Evolutionary conservation across 352 stramenopile genomes (phyloP), one percentile per base, ranked within the genome.

Genomic region (Phytophthora sojae): DNA sequence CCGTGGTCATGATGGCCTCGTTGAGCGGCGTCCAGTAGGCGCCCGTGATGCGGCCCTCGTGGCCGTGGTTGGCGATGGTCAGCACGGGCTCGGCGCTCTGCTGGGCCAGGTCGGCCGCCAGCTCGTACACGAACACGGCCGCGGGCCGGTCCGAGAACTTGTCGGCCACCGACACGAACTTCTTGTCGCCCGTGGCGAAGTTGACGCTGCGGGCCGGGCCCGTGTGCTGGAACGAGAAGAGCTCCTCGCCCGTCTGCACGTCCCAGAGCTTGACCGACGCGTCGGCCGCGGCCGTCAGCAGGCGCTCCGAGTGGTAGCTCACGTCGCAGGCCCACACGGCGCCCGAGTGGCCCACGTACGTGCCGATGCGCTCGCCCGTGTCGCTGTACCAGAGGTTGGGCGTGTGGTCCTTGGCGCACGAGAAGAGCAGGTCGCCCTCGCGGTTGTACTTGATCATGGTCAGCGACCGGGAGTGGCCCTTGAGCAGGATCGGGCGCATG

Each of bases 371-470:
- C 82, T 99, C 97, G 39, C 98, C 98, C 59, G 93, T 98, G 73
- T 99, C 92, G 47, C 93, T 93, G 82, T 95, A 97, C 98, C 98
- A 99, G n/a, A 99, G 82, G 53, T 95, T 98, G 32, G 97, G 97
- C 47, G 91, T 85, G 75, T 98, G 88, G 71, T 99, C 97, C 81
- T 99, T 99, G 51, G 96, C 94, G 57, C 88, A 96, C 47, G 97
- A 98, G 83, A 99, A 99, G 19, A 99, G 85, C 17, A 99, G 84
- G 80, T 99, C 98, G 42, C 98, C 98, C 74, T 99, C 98, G 59
- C 93, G 92, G 83, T 99, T 99, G 91, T 99, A 99, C 77, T 99
- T 98, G 69, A 99, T 92, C 86, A 95, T 93, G 11, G 98, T 99
- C 73, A 99, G 98, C 62, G 98, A 98, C 76, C 98, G 95, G 73